Conservation (phyloP, 352 stramenopile genomes). For the Phytopythium delawarense region DNA sequence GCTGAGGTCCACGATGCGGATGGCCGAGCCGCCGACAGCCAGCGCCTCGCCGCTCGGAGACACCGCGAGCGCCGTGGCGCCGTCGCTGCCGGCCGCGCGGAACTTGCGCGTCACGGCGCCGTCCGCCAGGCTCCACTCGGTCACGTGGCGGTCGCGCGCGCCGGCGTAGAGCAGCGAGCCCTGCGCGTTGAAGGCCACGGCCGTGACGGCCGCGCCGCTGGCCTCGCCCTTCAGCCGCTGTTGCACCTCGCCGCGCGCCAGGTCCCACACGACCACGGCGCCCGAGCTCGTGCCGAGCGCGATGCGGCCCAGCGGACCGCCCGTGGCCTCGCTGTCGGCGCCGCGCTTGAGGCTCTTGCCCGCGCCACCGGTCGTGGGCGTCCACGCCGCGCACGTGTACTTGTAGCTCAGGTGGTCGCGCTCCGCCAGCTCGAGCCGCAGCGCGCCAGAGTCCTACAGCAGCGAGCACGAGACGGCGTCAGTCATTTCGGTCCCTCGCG, state of each 20-base stretch:
- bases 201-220: slow-evolving; percentile 45
- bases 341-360: slow-evolving; percentile 41
- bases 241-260: slow-evolving; percentile 61
- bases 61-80: slow-evolving; percentile 60
- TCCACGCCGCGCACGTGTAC: slow-evolving; percentile 76
- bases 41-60: slow-evolving; percentile 61
- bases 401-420: slow-evolving; percentile 82
- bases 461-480: not conserved
- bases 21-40: slow-evolving; percentile 50
- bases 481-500: not conserved
- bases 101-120: slow-evolving; percentile 60
- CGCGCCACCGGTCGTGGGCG: slow-evolving; percentile 29
- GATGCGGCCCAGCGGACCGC: slow-evolving; percentile 43
- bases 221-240: slow-evolving; percentile 49
- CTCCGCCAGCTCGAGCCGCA: slow-evolving; percentile 79
- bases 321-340: slow-evolving; percentile 11
- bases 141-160: slow-evolving; percentile 68
- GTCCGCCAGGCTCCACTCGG: slow-evolving; percentile 71
- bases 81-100: slow-evolving; percentile 38
- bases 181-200: slow-evolving; percentile 70
- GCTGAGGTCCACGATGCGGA: slow-evolving; percentile 72
- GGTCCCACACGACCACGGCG: slow-evolving; percentile 64
- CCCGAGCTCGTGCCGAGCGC: slow-evolving; percentile 72
- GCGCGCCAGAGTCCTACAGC: slow-evolving; percentile 37
- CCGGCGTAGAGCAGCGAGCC: slow-evolving; percentile 64